A percentile compares a stretch with the other conserved stretches of the same genome.
Evolutionary conservation across 2,329 filamentous ascomycete genomes (phyloP).

Genomic region (Corinectria fuckeliana): DNA sequence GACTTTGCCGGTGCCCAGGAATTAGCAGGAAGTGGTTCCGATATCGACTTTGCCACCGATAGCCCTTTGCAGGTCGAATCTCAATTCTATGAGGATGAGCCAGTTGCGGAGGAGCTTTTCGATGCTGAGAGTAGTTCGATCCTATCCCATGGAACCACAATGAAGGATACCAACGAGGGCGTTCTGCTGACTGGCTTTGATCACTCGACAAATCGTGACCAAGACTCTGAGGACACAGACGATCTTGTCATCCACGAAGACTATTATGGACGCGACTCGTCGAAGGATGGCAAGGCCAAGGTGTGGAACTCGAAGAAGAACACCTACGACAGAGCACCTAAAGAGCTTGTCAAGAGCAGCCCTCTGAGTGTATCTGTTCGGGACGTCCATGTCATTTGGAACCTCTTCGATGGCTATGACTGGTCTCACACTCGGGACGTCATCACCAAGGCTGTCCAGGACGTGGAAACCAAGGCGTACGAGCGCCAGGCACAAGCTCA

Average conservation of each 20-base stretch:
- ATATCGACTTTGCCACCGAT: constrained; percentile 41
- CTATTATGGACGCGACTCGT: constrained; percentile 72
- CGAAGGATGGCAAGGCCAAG: constrained; percentile 71
- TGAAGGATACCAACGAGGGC: constrained; percentile 47
- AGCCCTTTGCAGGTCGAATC: constrained; percentile 50
- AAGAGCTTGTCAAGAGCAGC: constrained; percentile 66
- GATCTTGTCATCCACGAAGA: constrained; percentile 78
- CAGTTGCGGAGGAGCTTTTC: constrained; percentile 55
- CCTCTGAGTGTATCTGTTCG: constrained; percentile 80
- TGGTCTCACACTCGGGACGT: constrained; percentile 88
- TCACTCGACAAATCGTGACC: constrained; percentile 27
- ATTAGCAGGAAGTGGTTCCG: constrained; percentile 49
- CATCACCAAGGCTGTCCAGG: constrained; percentile 86
- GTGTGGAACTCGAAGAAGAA: constrained; percentile 82
- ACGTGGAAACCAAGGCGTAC: constrained; percentile 82
- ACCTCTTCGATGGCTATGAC: constrained; percentile 96
- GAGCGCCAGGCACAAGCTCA: constrained; percentile 71
- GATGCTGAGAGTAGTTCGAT: constrained; percentile 50
- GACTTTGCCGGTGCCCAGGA: constrained; percentile 65
- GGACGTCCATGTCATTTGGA: constrained; percentile 95
- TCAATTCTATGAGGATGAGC: constrained; percentile 55
- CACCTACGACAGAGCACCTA: constrained; percentile 71
- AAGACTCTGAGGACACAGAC: constrained; percentile 58
- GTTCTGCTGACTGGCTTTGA: constrained; percentile 45
- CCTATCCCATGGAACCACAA: constrained; percentile 39